Conservation (phyloP, 352 stramenopile species). For the Globisporangium cylindrosporum region DNA sequence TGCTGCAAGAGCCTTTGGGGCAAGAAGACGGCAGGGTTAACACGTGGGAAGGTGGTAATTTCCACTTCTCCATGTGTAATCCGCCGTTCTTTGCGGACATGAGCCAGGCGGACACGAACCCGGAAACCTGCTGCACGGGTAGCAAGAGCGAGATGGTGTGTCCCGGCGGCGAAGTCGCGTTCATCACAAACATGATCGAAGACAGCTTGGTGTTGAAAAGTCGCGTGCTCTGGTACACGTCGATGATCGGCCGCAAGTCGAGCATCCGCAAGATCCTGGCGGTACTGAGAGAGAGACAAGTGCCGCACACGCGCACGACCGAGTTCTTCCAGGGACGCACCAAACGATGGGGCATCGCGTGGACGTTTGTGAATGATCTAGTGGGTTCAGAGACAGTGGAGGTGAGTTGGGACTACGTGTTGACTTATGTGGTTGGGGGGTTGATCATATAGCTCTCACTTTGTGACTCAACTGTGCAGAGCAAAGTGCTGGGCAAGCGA, state of each 20-base stretch:
- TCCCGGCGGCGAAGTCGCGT: slow-evolving; percentile 92
- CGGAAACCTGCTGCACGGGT: slow-evolving; percentile 67
- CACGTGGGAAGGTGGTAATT: slow-evolving; percentile 14
- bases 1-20: slow-evolving; percentile 51
- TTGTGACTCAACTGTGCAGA: slow-evolving; percentile 17
- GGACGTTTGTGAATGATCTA: slow-evolving; percentile 73
- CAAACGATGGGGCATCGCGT: slow-evolving; percentile 93
- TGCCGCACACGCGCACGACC: slow-evolving; percentile 83
- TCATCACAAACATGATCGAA: slow-evolving; percentile 91
- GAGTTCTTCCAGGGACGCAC: slow-evolving; percentile 94
- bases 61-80: slow-evolving; percentile 97
- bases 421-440: slow-evolving; percentile 15
- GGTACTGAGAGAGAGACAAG: slow-evolving; percentile 62
- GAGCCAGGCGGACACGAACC: slow-evolving; percentile 75
- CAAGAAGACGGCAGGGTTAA: slow-evolving; percentile 6
- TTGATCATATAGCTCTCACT: too few relatives aligned
- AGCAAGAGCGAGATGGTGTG: slow-evolving; percentile 82
- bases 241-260: slow-evolving; percentile 92
- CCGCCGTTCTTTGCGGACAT: slow-evolving; percentile 93
- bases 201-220: slow-evolving; percentile 85
- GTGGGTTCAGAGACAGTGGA: slow-evolving; percentile 20
- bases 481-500: slow-evolving; percentile 80
- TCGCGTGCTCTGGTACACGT: slow-evolving; percentile 92
- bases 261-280: slow-evolving; percentile 89
- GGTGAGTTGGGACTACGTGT: slow-evolving; percentile 25